A percentile compares a stretch with the other conserved stretches of the same genome.
Conservation (phyloP, 306 rosid species). For the apple (Malus domestica) region ASM211411v1 NC_041789.1:17941501-17942000, state of each 20-base stretch:
- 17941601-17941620: background rate
- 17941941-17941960: background rate
- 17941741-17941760: background rate
- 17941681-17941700: background rate
- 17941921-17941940: background rate
- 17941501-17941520: constrained; percentile 97
- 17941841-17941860: background rate
- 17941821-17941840: background rate
- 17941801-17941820: background rate
- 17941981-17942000: background rate
- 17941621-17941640: background rate
- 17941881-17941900: background rate
- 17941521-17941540: constrained; percentile 57
- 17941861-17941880: background rate
- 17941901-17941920: background rate
- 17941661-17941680: constrained; percentile 2
- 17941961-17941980: background rate
- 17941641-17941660: background rate
- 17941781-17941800: background rate
- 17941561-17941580: background rate
- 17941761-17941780: background rate
- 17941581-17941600: background rate
- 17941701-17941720: background rate
- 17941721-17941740: background rate
- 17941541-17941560: background rate